Conservation (phyloP, 116 monocot species). For the Phalaenopsis hybrid region DNA sequence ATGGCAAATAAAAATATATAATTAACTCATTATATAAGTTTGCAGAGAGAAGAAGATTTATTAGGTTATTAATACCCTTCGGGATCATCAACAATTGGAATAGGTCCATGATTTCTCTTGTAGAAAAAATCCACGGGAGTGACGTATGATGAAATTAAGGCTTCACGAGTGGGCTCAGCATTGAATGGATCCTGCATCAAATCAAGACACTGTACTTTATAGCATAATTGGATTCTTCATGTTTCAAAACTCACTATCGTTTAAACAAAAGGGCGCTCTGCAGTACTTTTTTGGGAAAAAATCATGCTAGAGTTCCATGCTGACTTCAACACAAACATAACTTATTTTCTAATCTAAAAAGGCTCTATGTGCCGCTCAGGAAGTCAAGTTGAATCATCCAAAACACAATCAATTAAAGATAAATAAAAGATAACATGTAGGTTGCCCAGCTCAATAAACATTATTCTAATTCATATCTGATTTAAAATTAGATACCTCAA, state of each 20-base stretch:
- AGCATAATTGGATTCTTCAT: not conserved
- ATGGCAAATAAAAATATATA: conserved; percentile 11
- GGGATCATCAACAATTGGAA: conserved; percentile 76
- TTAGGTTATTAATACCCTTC: conserved; percentile 32
- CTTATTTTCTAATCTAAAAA: not conserved
- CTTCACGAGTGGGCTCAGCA: conserved; percentile 77
- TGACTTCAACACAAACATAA: not conserved
- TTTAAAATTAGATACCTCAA: not conserved
- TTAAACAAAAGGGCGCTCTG: not conserved
- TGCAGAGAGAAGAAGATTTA: not conserved
- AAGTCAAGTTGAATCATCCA: not conserved
- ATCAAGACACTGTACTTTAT: conserved; percentile 6
- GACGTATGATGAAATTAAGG: conserved; percentile 63
- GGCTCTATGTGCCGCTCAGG: not conserved
- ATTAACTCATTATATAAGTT: not conserved
- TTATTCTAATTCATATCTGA: not conserved
- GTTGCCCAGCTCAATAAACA: not conserved
- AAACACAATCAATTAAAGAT: not conserved
- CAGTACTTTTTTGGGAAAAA: not conserved
- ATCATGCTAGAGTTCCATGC: not conserved
- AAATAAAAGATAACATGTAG: not conserved
- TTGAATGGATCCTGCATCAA: conserved; percentile 85
- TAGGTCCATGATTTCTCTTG: conserved; percentile 99
- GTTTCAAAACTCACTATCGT: not conserved
- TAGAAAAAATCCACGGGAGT: conserved; percentile 86